Percentiles rank a stretch among this genome's conserved stretches.
Conservation (phyloP, 352 stramenopile genomes). For the Pythium vanterpoolii region DNA sequence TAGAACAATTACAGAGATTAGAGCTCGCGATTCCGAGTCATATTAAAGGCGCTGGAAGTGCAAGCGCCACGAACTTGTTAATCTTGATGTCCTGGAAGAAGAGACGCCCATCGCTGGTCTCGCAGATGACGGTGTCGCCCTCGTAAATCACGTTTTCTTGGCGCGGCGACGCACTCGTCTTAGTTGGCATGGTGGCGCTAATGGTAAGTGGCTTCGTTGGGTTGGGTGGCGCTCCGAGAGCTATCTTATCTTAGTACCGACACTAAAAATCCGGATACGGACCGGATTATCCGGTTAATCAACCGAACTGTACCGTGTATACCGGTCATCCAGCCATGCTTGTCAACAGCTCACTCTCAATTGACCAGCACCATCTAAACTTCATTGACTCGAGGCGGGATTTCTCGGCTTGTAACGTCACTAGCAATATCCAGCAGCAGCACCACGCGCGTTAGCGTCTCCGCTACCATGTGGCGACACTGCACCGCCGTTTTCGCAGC, state of each 20-base stretch:
- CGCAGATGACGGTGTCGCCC: slow-evolving; percentile 83
- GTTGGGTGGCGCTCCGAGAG: slow-evolving; percentile 12
- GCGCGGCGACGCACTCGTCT: slow-evolving; percentile 20
- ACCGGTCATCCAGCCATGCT: neutral
- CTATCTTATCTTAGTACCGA: slow-evolving; percentile 12
- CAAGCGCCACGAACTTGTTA: slow-evolving; percentile 45
- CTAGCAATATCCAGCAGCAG: neutral
- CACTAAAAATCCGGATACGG: slow-evolving; percentile 6
- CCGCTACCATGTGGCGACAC: neutral
- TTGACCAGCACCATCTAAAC: neutral
- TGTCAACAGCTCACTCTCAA: slow-evolving; percentile 11
- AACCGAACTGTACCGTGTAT: slow-evolving; percentile 6
- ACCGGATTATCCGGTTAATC: slow-evolving; percentile 7
- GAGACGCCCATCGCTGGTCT: slow-evolving; percentile 80
- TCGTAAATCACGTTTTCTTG: slow-evolving; percentile 80
- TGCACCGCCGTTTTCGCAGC: neutral
- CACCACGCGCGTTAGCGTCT: neutral
- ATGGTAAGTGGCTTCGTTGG: neutral
- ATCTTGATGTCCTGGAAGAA: slow-evolving; percentile 80
- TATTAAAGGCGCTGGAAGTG: neutral
- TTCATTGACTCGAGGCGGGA: neutral
- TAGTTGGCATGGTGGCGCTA: slow-evolving; percentile 2
- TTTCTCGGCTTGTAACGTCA: neutral
- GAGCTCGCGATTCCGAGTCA: slow-evolving; percentile 1
- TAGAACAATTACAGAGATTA: slow-evolving; percentile 20